Base-by-base conservation (phyloP, 768 basidiomycete genomes). In the Lactifluus piperatus region DNA sequence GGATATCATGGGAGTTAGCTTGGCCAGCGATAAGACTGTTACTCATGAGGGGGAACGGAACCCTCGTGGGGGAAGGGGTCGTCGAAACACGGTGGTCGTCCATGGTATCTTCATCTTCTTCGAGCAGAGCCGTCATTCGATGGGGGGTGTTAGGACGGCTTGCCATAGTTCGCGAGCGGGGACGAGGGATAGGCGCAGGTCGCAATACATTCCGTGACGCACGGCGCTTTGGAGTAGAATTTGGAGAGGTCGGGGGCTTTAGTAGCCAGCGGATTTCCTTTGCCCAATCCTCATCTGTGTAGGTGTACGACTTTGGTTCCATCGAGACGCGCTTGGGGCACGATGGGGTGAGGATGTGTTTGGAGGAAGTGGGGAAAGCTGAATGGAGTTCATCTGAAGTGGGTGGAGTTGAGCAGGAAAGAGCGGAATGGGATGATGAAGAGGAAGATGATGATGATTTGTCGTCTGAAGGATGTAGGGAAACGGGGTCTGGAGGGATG, bases 221-320 rank as follows among this genome's bases (percentile, higher is more conserved):
- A 29, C 58, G 63, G 59, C 36, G 57, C 26, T 47, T 65, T 47
- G 58, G 39, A 53, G 24, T 4, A 54, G 49, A 29, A 36, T 54
- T 44, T 30, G 43, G 16, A 36, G 64, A 30, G 24, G 34, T 14
- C 27, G 71, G 68, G 39, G 79, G 68, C 51, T 73, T 68, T 30
- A 72, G 78, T 30, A 88, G 79, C 82, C 82, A 86, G 34, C 82
- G 77, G 18, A 85, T 79, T 51, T 88, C 85, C 62, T 77, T 80
- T 13, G 82, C 79, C 86, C 84, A 88, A 63, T 85, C 80, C 53
- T 82, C 76, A 65, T 81, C 79, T 4, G 77, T 78, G 67, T 76
- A 76, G 18, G 73, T 72, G 46, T 64, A 64, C n/a, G 51, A 58
- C 54, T 68, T 62, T 27, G 51, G 36, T 10, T 29, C 11, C 41